Conservation (phyloP, 2,329 filamentous ascomycete genomes). For the Diplodia scrobiculata region DNA sequence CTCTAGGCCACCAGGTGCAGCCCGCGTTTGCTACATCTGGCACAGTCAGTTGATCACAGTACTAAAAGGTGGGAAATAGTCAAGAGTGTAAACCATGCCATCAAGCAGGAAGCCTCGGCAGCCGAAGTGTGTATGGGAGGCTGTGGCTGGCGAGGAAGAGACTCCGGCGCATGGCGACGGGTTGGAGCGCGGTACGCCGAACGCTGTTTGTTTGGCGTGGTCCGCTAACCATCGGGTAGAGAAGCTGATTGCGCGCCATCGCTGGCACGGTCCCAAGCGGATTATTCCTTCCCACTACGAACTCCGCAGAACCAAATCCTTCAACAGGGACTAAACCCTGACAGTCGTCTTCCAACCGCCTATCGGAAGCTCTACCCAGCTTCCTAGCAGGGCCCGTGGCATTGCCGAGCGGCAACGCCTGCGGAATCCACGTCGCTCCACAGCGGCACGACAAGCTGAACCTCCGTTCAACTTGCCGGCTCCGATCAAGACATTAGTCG, state of each 20-base stretch:
- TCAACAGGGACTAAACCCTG: constrained; percentile 1
- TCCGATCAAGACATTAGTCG: background rate
- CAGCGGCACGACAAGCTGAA: background rate
- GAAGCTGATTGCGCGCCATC: background rate
- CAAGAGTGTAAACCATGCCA: background rate
- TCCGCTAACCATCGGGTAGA: constrained; percentile 5
- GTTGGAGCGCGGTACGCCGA: background rate
- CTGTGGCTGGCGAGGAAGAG: background rate
- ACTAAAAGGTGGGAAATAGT: background rate
- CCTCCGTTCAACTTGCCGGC: background rate
- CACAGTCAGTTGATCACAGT: background rate
- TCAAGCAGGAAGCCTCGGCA: background rate
- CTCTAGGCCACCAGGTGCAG: background rate
- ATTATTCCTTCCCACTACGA: background rate
- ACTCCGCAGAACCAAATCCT: background rate
- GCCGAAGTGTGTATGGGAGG: background rate
- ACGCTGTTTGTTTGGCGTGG: background rate
- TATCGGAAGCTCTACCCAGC: constrained; percentile 7
- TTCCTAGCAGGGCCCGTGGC: background rate
- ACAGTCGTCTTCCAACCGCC: background rate
- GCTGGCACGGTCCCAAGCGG: constrained; percentile 13
- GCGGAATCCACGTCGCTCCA: constrained; percentile 2
- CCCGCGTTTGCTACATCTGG: constrained; percentile 1
- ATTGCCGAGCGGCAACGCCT: constrained; percentile 4
- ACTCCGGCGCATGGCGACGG: background rate